A percentile compares a stretch with the other conserved stretches of the same genome.
Conservation (phyloP, 352 stramenopile genomes). For the Phytopythium kandeliae region DNA sequence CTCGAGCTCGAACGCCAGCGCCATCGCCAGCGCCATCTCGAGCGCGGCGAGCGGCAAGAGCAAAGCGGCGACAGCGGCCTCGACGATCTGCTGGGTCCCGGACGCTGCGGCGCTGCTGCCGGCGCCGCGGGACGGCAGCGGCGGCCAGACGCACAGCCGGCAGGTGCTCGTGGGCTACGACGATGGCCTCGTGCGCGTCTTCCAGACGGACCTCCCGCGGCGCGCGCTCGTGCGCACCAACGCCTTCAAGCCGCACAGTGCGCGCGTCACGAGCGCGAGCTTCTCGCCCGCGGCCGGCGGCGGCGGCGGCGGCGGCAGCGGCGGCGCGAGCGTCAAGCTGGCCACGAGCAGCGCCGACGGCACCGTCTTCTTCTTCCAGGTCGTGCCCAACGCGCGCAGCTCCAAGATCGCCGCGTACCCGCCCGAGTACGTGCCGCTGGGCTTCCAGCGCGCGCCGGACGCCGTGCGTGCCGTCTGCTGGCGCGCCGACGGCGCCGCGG, state of each 20-base stretch:
- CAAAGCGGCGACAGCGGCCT: slow-evolving; percentile 24
- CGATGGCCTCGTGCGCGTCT: slow-evolving; percentile 80
- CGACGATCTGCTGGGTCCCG: slow-evolving; percentile 73
- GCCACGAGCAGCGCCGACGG: slow-evolving; percentile 76
- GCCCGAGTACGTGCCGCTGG: slow-evolving; percentile 63
- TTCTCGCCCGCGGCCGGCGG: slow-evolving; percentile 58
- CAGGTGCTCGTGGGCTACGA: slow-evolving; percentile 88
- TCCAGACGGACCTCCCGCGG: slow-evolving; percentile 49
- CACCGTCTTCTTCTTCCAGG: slow-evolving; percentile 86
- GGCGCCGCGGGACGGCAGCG: slow-evolving; percentile 3
- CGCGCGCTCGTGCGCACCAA: slow-evolving; percentile 55
- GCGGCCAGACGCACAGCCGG: slow-evolving; percentile 19
- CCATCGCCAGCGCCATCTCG: no score
- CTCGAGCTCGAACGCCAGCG: no score
- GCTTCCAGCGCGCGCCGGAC: slow-evolving; percentile 53
- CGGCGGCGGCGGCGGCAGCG: no score
- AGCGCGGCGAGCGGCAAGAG: neutral
- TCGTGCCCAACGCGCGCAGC: slow-evolving; percentile 39
- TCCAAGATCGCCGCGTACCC: slow-evolving; percentile 48
- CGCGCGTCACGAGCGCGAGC: slow-evolving; percentile 50
- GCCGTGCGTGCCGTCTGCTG: slow-evolving; percentile 46
- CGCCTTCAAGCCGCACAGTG: slow-evolving; percentile 88
- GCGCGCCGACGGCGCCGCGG: slow-evolving; percentile 52
- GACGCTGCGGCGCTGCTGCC: slow-evolving; percentile 29
- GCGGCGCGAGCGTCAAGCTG: slow-evolving; percentile 15